Evolutionary conservation across 1,284 basidiomycete genomes (phyloP), one percentile per base, ranked within the genome.

Genomic region (Ceratobasidium theobromae): DNA sequence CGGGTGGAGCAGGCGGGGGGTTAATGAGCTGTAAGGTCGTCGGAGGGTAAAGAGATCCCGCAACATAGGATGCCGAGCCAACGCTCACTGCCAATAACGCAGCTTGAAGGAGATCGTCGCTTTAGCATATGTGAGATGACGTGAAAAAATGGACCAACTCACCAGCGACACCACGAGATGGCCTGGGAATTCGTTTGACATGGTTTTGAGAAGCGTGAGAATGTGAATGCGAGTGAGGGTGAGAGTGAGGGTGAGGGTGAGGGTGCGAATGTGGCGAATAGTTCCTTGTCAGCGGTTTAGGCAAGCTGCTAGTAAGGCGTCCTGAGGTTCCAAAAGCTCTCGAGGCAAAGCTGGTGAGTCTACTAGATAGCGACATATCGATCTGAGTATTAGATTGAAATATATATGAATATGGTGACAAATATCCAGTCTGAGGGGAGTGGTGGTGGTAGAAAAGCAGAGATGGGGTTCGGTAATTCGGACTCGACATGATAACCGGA

Each of bases 1-100:
- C 86, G 0, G 88, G 82, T 0, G 91, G 89, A 0, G 89, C 85
- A 3, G 84, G 79, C 5, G 87, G 82, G 9, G 92, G 92, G 62
- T 84, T 87, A 60, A 94, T 76, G 66, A 91, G 80, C 52, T 82
- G 79, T 33, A 84, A 76, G 65, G 85, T 72, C 11, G 81, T 75
- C 0, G 87, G 87, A 1, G 88, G 88, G 74, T 84, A 88, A 53
- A 88, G 74, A 9, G 85, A 81, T 16, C 88, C 88, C 9, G 80
- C 68, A 38, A 80, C 76, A 74, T 86, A 86, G 3, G 80, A 55
- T 41, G 65, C 53, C 14, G 66, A 60, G 9, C 49, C 69, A 11
- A 69, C 45, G 32, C 53, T 51, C 18, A 69, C 48, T n/a, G 70
- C 67, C 8, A 60, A 30, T 23, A 64, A 21, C 32, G 62, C 67